Base-by-base conservation (phyloP, 1,284 basidiomycete species). In the Ustilago sp. region DNA sequence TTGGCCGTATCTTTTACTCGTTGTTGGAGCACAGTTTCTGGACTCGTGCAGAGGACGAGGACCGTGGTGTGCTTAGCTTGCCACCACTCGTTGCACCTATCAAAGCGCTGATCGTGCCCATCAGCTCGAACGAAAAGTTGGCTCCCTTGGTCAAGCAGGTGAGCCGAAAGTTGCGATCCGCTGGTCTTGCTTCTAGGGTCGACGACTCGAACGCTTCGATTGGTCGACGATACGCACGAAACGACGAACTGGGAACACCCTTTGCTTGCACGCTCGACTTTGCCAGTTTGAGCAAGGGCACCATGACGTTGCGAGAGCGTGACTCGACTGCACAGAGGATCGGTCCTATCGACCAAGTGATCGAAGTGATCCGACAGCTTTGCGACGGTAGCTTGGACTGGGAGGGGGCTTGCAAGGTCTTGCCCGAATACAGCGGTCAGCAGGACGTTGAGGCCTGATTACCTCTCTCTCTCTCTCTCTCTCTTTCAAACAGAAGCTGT, bases 201-300 rank as follows among this genome's bases (percentile, higher is more conserved):
- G 96, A 99, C 87, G 95, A 98, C 87, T 98, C 94, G 38, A 93
- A 92, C 84, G 92, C 93, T 47, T 93, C 94, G 6, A 98, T 99
- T 85, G 97, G 96, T 59, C 94, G 94, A 88, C 93, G 97, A 43
- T 99, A 99, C 87, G 91, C 97, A 36, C 91, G 97, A 74, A 99
- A 98, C 88, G 96, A 99, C 88, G 97, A 99, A 88, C 90, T 99
- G 50, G 96, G 96, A 79, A 99, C 96, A 41, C 96, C 96, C 3
- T 99, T 93, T 86, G 96, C 96, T 61, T 90, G 95, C 79, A 99
- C 97, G 6, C 90, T 99, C 73, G 96, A 99, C 88, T 99, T 99
- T 89, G 96, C 95, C 32, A 95, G 94, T 94, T 87, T 87, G 93
- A 68, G 64, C 64, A 84, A 84, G 68, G 83, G 84, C 52, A 86